Conservation (phyloP, 2,329 filamentous ascomycete species). For the Cladobotryum mycophilum region DNA sequence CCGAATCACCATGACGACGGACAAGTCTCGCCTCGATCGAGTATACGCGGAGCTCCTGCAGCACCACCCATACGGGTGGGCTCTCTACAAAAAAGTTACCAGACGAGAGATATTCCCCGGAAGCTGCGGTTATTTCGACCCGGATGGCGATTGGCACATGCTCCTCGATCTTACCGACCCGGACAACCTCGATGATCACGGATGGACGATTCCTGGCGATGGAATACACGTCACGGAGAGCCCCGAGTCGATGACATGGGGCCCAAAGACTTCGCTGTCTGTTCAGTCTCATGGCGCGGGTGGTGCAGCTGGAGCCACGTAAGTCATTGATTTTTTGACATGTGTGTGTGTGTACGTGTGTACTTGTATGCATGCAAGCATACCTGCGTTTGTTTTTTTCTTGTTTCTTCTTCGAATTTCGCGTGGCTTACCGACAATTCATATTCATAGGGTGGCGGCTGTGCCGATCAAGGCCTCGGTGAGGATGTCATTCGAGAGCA, state of each 20-base stretch:
- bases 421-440: too few relatives aligned
- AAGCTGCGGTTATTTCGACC: neutral
- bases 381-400: too few relatives aligned
- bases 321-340: too few relatives aligned
- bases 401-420: too few relatives aligned
- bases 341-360: too few relatives aligned
- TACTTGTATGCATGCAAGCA: too few relatives aligned
- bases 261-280: too few relatives aligned
- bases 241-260: too few relatives aligned
- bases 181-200: neutral
- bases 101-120: neutral
- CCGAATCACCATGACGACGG: neutral
- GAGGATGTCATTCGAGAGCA: neutral
- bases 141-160: neutral
- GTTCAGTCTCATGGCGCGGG: too few relatives aligned
- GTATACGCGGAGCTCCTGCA: neutral
- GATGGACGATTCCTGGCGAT: too few relatives aligned
- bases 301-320: too few relatives aligned
- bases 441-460: neutral
- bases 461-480: constrained; percentile 2
- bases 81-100: neutral
- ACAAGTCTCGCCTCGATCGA: neutral
- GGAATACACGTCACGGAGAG: too few relatives aligned
- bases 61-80: neutral
- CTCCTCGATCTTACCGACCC: neutral